Evolutionary conservation across 2,329 filamentous ascomycete genomes (phyloP).

Genomic region (Colletotrichum truncatum): DNA sequence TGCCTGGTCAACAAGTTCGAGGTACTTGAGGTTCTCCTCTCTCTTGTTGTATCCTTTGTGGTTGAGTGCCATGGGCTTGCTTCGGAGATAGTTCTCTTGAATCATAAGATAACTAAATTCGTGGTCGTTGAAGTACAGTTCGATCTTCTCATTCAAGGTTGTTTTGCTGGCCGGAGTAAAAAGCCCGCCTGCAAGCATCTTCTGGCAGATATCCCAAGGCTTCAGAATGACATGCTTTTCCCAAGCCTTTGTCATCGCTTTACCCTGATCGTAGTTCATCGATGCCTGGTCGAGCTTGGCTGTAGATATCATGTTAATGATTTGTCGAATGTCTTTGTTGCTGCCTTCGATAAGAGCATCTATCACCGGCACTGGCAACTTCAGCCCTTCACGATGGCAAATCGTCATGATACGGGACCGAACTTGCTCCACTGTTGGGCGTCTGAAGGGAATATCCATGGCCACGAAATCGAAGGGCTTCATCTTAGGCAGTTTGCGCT

Average conservation of each 20-base stretch:
- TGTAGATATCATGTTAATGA: conserved; percentile 98
- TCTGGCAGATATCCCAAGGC: conserved; percentile 96
- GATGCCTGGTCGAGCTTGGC: conserved; percentile 85
- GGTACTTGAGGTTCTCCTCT: conserved; percentile 80
- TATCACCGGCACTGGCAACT: conserved; percentile 82
- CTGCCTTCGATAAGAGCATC: conserved; percentile 96
- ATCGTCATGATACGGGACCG: conserved; percentile 94
- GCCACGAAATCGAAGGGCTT: conserved; percentile 92
- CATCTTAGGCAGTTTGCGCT: conserved; percentile 94
- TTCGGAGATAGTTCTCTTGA: conserved; percentile 95
- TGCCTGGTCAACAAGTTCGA: conserved; percentile 87
- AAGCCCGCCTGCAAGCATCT: conserved; percentile 88
- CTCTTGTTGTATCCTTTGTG: conserved; percentile 67
- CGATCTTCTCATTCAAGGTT: conserved; percentile 96
- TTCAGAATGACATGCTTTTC: conserved; percentile 97
- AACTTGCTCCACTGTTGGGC: conserved; percentile 91
- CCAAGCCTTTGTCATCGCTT: conserved; percentile 97
- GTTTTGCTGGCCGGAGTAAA: conserved; percentile 85
- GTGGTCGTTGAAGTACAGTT: conserved; percentile 99
- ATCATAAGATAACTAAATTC: conserved; percentile 98
- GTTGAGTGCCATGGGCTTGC: conserved; percentile 74
- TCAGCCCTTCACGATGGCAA: conserved; percentile 89
- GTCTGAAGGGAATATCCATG: conserved; percentile 86
- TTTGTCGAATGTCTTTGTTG: conserved; percentile 94
- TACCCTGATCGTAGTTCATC: conserved; percentile 86